phyloP scores from a whole-genome alignment of 108 stramenopile species.

The Seminavis robusta region DNA sequence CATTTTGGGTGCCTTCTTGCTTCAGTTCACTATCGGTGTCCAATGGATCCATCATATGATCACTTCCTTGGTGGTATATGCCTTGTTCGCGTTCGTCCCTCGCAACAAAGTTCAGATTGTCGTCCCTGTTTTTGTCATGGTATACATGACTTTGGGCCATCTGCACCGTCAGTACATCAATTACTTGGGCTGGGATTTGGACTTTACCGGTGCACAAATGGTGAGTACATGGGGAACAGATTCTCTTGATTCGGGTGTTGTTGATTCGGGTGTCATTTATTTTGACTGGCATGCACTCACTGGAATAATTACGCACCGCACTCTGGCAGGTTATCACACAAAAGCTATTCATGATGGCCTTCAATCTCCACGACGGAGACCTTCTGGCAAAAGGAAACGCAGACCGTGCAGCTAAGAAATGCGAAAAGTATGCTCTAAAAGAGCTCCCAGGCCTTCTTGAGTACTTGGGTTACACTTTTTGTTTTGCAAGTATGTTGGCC shows the following conservation, averaged over 20 bases:
- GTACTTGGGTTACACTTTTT: constrained; percentile 94
- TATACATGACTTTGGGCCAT: constrained; percentile 88
- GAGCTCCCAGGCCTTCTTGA: constrained; percentile 83
- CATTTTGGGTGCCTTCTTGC: constrained; percentile 83
- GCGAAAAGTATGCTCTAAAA: constrained; percentile 70
- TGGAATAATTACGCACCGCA: too few species aligned
- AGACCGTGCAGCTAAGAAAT: constrained; percentile 77
- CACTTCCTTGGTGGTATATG: constrained; percentile 82
- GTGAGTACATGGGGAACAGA: too few species aligned
- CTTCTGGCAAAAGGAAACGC: constrained; percentile 56
- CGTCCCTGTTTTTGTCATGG: constrained; percentile 87
- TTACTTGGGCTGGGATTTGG: constrained; percentile 95
- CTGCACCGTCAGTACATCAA: constrained; percentile 94
- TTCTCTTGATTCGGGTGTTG: background rate
- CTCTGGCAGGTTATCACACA: too few species aligned
- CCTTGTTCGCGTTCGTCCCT: constrained; percentile 75
- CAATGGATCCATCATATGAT: constrained; percentile 98
- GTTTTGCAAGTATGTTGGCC: constrained; percentile 92
- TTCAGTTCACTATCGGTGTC: constrained; percentile 86
- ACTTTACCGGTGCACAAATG: constrained; percentile 96
- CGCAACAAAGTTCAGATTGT: constrained; percentile 61
- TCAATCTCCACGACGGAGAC: constrained; percentile 94
- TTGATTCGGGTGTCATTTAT: background rate
- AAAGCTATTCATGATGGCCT: constrained; percentile 96
- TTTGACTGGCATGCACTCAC: constrained; percentile 13